phyloP scores from a whole-genome alignment of 208 protist genomes.

The Leishmania mexicana region DNA sequence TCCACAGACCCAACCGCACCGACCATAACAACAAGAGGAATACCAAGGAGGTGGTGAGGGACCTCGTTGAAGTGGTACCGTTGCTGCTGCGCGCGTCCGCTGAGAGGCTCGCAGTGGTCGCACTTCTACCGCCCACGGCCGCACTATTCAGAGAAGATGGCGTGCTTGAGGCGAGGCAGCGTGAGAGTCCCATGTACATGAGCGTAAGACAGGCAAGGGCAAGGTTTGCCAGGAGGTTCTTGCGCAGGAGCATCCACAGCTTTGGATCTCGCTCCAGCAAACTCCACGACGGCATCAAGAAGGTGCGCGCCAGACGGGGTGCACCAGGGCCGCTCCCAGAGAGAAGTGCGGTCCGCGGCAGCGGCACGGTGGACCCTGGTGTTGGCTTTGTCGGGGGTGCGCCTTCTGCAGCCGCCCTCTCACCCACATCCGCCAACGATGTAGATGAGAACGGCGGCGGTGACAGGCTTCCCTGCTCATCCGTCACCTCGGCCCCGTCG shows the following conservation, averaged over 20 bases:
- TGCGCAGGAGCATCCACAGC: constrained; percentile 50
- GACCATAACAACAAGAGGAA: constrained; percentile 13
- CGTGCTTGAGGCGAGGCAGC: constrained; percentile 6
- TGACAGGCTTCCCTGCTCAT: neutral
- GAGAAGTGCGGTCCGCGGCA: neutral
- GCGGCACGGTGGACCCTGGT: neutral
- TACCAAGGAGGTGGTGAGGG: constrained; percentile 4
- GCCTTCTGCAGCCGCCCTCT: neutral
- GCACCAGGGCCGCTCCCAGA: neutral
- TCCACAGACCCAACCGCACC: constrained; percentile 25
- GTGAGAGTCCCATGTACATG: constrained; percentile 22
- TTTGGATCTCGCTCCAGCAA: constrained; percentile 37
- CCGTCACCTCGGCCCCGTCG: neutral
- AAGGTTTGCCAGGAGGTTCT: constrained; percentile 37
- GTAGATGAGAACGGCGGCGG: neutral
- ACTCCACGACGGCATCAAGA: constrained; percentile 40
- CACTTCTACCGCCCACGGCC: neutral
- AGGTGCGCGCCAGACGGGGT: neutral
- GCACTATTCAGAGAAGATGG: neutral
- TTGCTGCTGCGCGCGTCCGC: neutral
- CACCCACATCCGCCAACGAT: neutral
- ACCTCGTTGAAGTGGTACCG: neutral
- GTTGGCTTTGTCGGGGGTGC: neutral
- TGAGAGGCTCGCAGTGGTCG: neutral
- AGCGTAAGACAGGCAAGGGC: constrained; percentile 21